These are phyloP conservation scores for Fusarium irregulare DNA, from an alignment of 2,329 filamentous ascomycete species.

Conservation along the genomic window DNA sequence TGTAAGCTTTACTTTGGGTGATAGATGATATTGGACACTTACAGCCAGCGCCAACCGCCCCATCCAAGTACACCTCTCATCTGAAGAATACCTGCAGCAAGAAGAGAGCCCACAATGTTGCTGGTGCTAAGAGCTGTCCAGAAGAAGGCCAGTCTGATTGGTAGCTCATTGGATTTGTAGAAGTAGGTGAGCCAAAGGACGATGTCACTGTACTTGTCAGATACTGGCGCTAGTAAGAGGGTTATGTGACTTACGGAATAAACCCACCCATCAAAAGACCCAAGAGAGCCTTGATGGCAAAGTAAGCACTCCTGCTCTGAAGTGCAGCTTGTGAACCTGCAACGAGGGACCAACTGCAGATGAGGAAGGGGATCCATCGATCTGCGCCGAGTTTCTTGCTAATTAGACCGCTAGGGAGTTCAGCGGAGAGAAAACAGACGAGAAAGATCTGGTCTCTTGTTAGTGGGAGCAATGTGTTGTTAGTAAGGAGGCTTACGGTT, in stretches of 20 bases:
- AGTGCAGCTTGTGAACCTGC: slow-evolving; percentile 54
- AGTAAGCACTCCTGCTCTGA: slow-evolving; percentile 53
- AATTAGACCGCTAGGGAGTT: slow-evolving; percentile 61
- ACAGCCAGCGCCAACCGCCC: slow-evolving; percentile 56
- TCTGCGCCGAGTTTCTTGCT: slow-evolving; percentile 64
- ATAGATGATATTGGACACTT: slow-evolving; percentile 16
- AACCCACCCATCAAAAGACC: slow-evolving; percentile 63
- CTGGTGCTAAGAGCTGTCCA: slow-evolving; percentile 74
- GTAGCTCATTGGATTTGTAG: slow-evolving; percentile 77
- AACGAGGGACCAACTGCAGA: slow-evolving; percentile 56
- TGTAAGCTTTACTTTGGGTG: not conserved
- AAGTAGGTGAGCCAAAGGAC: slow-evolving; percentile 79
- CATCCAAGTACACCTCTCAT: slow-evolving; percentile 53
- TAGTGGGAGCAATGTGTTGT: not conserved
- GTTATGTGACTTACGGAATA: slow-evolving; percentile 53
- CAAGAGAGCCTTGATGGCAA: slow-evolving; percentile 56
- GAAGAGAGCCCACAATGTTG: slow-evolving; percentile 64
- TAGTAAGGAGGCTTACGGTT: slow-evolving; percentile 43
- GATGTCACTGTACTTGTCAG: slow-evolving; percentile 51
- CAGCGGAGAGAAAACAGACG: slow-evolving; percentile 59
- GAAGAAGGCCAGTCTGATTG: slow-evolving; percentile 73
- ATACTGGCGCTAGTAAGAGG: not conserved
- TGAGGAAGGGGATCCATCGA: slow-evolving; percentile 57
- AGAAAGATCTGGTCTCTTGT: slow-evolving; percentile 54
- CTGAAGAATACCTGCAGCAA: slow-evolving; percentile 55